These are phyloP conservation scores for Volvariella surrecta DNA, from an alignment of 1,284 basidiomycete genomes.

Conservation along the genomic window DNA sequence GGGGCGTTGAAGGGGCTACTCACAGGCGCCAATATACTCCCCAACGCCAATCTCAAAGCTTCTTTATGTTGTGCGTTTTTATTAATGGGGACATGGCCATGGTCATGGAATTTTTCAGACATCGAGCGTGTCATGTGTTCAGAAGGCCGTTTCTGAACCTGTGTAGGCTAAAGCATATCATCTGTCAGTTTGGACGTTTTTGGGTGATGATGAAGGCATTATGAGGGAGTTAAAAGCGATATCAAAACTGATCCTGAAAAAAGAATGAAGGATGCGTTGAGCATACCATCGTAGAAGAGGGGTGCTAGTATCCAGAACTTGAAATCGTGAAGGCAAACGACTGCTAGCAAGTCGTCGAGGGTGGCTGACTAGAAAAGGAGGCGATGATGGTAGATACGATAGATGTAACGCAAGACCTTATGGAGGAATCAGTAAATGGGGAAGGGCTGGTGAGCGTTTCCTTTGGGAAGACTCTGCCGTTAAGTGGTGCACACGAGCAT, in stretches of 20 bases:
- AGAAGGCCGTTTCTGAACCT: slow-evolving; percentile 19
- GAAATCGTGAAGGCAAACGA: no score
- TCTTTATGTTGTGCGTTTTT: slow-evolving; percentile 30
- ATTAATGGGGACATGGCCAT: slow-evolving; percentile 17
- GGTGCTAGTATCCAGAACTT: no score
- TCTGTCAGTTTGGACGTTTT: not conserved
- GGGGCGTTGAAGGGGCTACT: slow-evolving; percentile 13
- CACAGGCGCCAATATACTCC: slow-evolving; percentile 41
- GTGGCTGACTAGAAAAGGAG: no score
- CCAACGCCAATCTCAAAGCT: slow-evolving; percentile 36
- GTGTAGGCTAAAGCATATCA: slow-evolving; percentile 19
- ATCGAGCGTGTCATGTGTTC: slow-evolving; percentile 11
- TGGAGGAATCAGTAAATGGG: no score
- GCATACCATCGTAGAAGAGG: no score
- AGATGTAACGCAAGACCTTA: no score
- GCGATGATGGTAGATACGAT: no score
- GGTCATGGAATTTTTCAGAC: slow-evolving; percentile 7
- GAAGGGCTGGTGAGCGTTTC: no score
- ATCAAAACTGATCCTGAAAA: not conserved
- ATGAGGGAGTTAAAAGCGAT: slow-evolving; percentile 6
- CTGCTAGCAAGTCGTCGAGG: no score
- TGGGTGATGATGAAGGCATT: not conserved
- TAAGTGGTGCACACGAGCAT: not conserved
- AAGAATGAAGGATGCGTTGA: no score
- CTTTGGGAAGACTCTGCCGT: slow-evolving; percentile 5